Evolutionary conservation across 768 basidiomycete genomes (phyloP), one percentile per base, ranked within the genome.

Genomic region (Fibroporia radiculosa): DNA sequence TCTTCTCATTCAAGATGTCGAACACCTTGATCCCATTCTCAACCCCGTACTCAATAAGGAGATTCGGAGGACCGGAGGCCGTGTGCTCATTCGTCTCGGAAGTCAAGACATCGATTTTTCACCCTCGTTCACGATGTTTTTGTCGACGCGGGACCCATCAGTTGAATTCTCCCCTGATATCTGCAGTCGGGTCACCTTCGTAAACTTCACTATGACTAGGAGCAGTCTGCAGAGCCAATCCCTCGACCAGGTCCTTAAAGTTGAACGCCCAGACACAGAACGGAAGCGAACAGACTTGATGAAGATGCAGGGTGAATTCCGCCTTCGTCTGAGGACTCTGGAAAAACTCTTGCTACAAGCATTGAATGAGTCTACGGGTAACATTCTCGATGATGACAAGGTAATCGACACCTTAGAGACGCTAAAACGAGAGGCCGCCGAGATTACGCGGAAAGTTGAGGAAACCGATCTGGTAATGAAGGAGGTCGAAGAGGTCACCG

Each of bases 21-120:
- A 98, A 60, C 88, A 92, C 56, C 78, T 98, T 18, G 96, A 99
- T 60, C 96, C 96, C 4, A 96, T 98, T 53, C 72, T 99, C 45
- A 99, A 99, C 57, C 86, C 93, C 1, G 93, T 99, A 23, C 74
- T 99, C 52, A 99, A 99, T 73, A 90, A 82, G 57, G 96, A 99
- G 66, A 90, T 97, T 40, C 77, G 93, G 28, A 78, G 93, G 22
- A 96, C 96, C 2, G 96, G 96, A 33, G 96, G 96, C 33, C 91
- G 96, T 63, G 93, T 98, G 12, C 78, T 98, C 31, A 96, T 99
- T 50, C 89, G 96, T 28, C 72, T 98, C 18, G 95, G 96, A 3
- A 97, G 76, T 59, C 96, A 99, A 68, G 96, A 99, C 54, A 97
- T 99, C 62, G 96, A 99, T 62, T 97, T 98, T 63, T 99, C 96